These are phyloP conservation scores for Rhodotorula sp. DNA, from an alignment of 1,284 basidiomycete species.

Conservation along the genomic window DNA sequence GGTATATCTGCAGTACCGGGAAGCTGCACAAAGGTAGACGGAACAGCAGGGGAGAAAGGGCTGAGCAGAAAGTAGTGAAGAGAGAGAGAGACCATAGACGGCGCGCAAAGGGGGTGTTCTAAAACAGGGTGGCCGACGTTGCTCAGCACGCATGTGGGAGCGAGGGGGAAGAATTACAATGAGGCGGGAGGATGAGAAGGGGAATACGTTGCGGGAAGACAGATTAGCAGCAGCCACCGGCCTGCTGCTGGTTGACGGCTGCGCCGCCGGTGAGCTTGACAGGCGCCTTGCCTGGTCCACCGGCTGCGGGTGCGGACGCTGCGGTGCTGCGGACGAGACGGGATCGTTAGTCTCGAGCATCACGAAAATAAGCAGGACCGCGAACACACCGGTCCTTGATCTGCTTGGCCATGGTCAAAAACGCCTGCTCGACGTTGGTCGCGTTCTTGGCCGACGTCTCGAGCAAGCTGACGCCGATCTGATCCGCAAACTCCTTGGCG, in stretches of 20 bases:
- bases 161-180: neutral
- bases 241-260: conserved; percentile 68
- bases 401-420: conserved; percentile 67
- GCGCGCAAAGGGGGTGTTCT: too few species aligned
- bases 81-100: too few species aligned
- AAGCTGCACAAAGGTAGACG: too few species aligned
- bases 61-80: too few species aligned
- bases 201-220: neutral
- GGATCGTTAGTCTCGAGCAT: neutral
- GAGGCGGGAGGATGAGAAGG: neutral
- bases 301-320: conserved; percentile 52
- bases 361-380: neutral
- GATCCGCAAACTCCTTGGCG: conserved; percentile 68
- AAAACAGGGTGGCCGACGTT: too few species aligned
- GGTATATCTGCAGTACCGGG: too few species aligned
- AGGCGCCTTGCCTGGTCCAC: conserved; percentile 53
- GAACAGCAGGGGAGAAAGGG: too few species aligned
- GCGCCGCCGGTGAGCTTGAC: conserved; percentile 52
- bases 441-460: conserved; percentile 54
- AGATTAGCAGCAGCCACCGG: neutral
- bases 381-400: conserved; percentile 76
- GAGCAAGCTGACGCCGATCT: conserved; percentile 49
- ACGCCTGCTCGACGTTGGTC: conserved; percentile 54
- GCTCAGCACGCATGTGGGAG: too few species aligned
- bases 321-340: conserved; percentile 52